Percentiles rank a stretch among this genome's conserved stretches.
phyloP scores from a whole-genome alignment of 495 filamentous ascomycete species.

The Penicillium odoratum region DNA sequence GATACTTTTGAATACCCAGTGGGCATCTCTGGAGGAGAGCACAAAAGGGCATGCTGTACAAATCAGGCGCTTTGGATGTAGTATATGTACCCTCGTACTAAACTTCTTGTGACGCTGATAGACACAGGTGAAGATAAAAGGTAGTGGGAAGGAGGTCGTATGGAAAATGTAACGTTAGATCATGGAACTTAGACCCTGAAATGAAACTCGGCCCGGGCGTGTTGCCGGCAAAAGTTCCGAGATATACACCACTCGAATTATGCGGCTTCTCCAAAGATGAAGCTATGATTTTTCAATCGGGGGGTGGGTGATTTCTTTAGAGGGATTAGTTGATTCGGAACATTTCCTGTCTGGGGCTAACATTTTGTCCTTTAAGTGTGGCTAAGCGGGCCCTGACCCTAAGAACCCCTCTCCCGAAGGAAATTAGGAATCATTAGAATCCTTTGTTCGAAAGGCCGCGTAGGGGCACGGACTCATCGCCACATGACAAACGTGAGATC shows the following conservation, averaged over 20 bases:
- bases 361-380: background rate
- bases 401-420: slow-evolving; percentile 2
- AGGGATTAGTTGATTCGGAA: background rate
- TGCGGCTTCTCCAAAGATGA: background rate
- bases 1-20: background rate
- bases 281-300: background rate
- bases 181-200: background rate
- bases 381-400: background rate
- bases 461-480: background rate
- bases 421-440: background rate
- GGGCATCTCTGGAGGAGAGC: background rate
- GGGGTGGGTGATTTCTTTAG: background rate
- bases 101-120: background rate
- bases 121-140: background rate
- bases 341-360: background rate
- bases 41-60: background rate
- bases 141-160: background rate
- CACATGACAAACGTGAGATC: background rate
- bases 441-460: background rate
- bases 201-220: background rate
- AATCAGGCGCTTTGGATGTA: background rate
- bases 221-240: background rate
- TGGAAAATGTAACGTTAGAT: background rate
- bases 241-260: background rate
- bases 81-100: background rate